phyloP scores from a whole-genome alignment of 768 basidiomycete genomes.

The Calocybe cyanea region DNA sequence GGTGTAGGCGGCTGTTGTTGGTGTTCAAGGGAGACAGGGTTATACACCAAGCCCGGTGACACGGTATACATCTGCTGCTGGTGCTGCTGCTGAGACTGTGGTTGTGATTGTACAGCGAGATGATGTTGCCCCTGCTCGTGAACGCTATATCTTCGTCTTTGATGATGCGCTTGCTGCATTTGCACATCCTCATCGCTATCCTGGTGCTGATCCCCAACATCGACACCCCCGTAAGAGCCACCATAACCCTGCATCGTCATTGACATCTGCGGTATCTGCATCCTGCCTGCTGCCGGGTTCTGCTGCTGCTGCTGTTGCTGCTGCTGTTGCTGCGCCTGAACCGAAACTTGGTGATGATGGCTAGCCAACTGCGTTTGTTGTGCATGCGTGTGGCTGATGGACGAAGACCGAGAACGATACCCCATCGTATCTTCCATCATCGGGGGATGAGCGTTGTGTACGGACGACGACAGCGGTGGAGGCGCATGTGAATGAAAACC shows the following conservation, averaged over 20 bases:
- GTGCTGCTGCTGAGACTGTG: constrained; percentile 17
- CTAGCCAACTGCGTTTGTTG: no score
- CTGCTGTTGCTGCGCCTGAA: no score
- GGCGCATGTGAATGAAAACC: no score
- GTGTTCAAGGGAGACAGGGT: constrained; percentile 14
- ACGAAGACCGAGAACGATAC: constrained; percentile 26
- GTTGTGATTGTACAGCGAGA: not conserved
- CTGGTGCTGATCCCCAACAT: no score
- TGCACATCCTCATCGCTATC: constrained; percentile 12
- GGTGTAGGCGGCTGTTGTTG: constrained; percentile 14
- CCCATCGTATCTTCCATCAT: not conserved
- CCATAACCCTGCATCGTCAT: not conserved
- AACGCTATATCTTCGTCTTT: constrained; percentile 17
- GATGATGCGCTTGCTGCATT: constrained; percentile 9
- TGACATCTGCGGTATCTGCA: constrained; percentile 15
- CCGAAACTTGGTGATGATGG: no score
- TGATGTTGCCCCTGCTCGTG: constrained; percentile 16
- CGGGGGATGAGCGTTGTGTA: no score
- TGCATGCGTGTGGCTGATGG: constrained; percentile 10
- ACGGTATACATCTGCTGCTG: constrained; percentile 10
- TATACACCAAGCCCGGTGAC: constrained; percentile 5
- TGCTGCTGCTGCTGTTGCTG: no score
- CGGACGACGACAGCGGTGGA: no score
- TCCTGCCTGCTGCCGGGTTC: no score
- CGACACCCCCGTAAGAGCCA: no score